Base-by-base conservation (phyloP, 306 rosid genomes). In the Cyamopsis tetragonoloba region DNA sequence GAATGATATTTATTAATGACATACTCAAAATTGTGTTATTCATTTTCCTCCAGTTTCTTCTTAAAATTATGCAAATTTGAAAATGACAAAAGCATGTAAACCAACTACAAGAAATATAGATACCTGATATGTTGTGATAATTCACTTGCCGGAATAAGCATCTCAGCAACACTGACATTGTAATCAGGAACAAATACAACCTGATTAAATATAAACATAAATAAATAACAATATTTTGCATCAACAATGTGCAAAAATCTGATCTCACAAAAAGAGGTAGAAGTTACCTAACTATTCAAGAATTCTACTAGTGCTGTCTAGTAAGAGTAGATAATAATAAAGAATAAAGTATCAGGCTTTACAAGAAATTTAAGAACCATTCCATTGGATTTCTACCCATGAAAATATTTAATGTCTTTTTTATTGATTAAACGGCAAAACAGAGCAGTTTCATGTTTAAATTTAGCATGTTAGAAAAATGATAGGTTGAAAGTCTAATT, bases 81-180 rank as follows among this genome's bases (percentile, higher is more conserved):
- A n/a, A n/a, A n/a, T n/a, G n/a, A n/a, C n/a, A n/a, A n/a, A 67
- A 76, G 12, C 60, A 60, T 1, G 19, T 22, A 67, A 70, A 48
- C 43, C 28, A 76, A 30, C 32, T 23, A 48, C 17, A 77, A 26
- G 28, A 53, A 38, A 34, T 23, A 77, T 43, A 56, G 69, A 23
- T 77, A 89, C 97, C 97, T 93, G 83, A 93, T 93, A 80, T 93
- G 99, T 67, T 93, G 99, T 47, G 99, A 93, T 61, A 93, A 79
- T 78, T 93, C 99, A 76, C 99, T 93, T 14, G 99, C 97, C 14
- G 99, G 99, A 68, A 93, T 93, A 62, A 93, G 87, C 77, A 81
- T 43, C 85, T 93, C 99, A 14, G 99, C 99, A 38, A 82, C 96
- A 75, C 96, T 93, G 62, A 93, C 99, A 66, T 93, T 90, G 85